Conservation (phyloP, 495 filamentous ascomycete species). For the Arthonia radiata region DNA sequence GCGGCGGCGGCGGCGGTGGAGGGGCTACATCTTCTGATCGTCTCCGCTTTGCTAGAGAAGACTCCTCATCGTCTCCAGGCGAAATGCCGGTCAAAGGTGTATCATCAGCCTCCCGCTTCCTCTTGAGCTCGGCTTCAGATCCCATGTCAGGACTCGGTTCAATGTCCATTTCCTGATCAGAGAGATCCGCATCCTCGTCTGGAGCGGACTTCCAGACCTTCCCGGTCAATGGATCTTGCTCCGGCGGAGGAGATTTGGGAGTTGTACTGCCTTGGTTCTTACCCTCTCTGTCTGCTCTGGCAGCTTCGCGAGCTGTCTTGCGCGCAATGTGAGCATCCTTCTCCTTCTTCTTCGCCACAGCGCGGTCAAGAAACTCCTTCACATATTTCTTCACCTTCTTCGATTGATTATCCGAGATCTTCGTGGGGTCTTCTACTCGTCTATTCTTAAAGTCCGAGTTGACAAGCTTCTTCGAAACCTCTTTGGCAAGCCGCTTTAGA, state of each 20-base stretch:
- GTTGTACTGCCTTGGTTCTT: conserved; percentile 15
- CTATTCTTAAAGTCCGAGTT: conserved; percentile 71
- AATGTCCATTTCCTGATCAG: neutral
- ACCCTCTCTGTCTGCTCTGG: conserved; percentile 35
- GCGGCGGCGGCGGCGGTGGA: conserved; percentile 23
- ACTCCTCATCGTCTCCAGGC: conserved; percentile 7
- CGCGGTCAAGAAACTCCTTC: conserved; percentile 67
- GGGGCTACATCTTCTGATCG: conserved; percentile 12
- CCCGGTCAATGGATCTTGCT: neutral
- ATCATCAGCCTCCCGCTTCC: neutral
- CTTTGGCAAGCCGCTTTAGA: conserved; percentile 66
- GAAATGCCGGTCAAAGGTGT: neutral
- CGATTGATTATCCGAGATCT: conserved; percentile 51
- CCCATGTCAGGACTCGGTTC: neutral
- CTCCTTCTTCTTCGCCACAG: conserved; percentile 43
- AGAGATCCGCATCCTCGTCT: neutral
- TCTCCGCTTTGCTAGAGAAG: conserved; percentile 13
- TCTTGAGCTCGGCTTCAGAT: neutral
- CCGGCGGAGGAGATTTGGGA: neutral
- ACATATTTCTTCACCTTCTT: conserved; percentile 61
- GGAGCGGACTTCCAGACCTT: neutral
- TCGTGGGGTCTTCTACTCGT: conserved; percentile 60
- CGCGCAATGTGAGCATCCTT: no score
- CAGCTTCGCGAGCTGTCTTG: no score
- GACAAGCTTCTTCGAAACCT: conserved; percentile 65